Evolutionary conservation across 2,329 filamentous ascomycete genomes (phyloP), one percentile per base, ranked within the genome.

Genomic region (Akanthomyces muscarius): DNA sequence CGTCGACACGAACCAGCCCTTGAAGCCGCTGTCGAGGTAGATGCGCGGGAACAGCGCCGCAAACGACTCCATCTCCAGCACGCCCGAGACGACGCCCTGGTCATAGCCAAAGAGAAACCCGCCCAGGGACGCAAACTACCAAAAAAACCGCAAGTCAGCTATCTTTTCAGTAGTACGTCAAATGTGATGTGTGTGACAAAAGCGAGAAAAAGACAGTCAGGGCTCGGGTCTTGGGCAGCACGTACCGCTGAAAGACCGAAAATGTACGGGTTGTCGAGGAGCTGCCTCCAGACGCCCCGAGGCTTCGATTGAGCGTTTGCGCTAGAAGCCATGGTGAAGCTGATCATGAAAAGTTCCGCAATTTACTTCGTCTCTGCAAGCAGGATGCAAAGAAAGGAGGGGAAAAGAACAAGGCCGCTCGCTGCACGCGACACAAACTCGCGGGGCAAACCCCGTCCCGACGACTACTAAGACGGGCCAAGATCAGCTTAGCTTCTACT

Each of bases 1-100:
- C 2, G 77, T 80, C 6, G 81, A 81, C 2, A 82, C 79, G 59
- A 83, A 81, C 80, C 81, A 83, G 38, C 80, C 81, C 64, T 82
- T 81, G 70, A 81, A 81, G 13, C 75, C 68, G 63, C 74, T 78
- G 63, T 82, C 78, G 0, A 72, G 62, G 55, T 75, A 78, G 18
- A 81, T 73, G 8, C 72, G 68, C 10, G 71, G 70, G 48, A 73
- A 70, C 0, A 62, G 48, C 5, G 65, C 69, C 1, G 53, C 71
- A 63, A 81, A 81, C 4, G 73, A 76, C 64, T 80, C 73, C 79
- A 81, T 82, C 0, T 73, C 75, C 36, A 81, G 68, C 1, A 81
- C 75, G n/a, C 77, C 77, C 1, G 77, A 79, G 8, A 82, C 73
- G 18, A 81, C 79, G 4, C 79, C 80, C 57, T 82, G 80, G 61